phyloP scores from a whole-genome alignment of 1,139 yeast species.

The Eremothecium coryli region DNA sequence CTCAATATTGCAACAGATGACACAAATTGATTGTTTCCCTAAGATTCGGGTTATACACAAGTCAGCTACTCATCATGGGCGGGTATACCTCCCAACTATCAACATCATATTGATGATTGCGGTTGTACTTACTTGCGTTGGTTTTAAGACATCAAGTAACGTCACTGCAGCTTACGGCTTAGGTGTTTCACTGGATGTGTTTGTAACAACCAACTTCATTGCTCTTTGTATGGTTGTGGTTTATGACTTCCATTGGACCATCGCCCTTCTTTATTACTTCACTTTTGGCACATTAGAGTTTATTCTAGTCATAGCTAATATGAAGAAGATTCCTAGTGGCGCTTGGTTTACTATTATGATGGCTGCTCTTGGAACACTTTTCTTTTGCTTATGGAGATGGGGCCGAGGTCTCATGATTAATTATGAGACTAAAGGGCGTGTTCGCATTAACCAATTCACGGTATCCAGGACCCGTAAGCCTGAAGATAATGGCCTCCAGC shows the following conservation, averaged over 20 bases:
- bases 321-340: conserved; percentile 45
- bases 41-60: too few relatives aligned
- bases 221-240: conserved; percentile 40
- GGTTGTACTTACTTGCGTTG: too few relatives aligned
- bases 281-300: conserved; percentile 41
- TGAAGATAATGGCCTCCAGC: too few relatives aligned
- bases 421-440: conserved; percentile 29
- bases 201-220: conserved; percentile 42
- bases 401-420: conserved; percentile 37
- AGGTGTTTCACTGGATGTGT: conserved; percentile 44
- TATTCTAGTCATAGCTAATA: conserved; percentile 39
- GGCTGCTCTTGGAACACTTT: conserved; percentile 28
- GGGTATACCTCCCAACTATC: too few relatives aligned
- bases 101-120: too few relatives aligned
- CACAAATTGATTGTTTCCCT: too few relatives aligned
- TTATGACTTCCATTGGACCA: conserved; percentile 33
- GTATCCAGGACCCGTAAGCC: too few relatives aligned
- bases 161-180: too few relatives aligned
- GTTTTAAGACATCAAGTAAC: too few relatives aligned
- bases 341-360: conserved; percentile 53
- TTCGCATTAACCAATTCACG: too few relatives aligned
- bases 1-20: too few relatives aligned
- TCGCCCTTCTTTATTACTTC: conserved; percentile 33
- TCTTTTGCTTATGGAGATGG: conserved; percentile 42
- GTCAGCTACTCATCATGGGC: too few relatives aligned